Percentiles rank a stretch among this genome's conserved stretches.
Conservation (phyloP, 2,329 filamentous ascomycete species). For the Pseudogymnoascus sp. region DNA sequence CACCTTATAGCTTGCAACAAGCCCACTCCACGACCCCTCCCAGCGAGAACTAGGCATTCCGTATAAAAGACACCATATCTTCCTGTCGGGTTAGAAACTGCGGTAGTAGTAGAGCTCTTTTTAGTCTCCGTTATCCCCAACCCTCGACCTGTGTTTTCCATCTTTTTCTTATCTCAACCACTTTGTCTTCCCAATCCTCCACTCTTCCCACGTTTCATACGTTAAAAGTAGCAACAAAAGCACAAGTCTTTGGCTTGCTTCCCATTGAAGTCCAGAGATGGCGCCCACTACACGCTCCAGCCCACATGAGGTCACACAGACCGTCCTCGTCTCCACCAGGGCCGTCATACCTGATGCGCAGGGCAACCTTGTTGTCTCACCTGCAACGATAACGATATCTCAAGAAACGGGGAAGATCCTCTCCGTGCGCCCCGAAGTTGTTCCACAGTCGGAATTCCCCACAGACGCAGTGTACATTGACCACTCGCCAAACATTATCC, state of each 20-base stretch:
- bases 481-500: constrained; percentile 73
- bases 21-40: neutral
- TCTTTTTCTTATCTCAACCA: neutral
- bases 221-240: neutral
- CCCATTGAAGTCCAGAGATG: neutral
- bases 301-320: constrained; percentile 22
- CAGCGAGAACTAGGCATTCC: neutral
- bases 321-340: constrained; percentile 75
- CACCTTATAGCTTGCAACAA: constrained; percentile 5
- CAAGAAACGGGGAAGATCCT: constrained; percentile 75
- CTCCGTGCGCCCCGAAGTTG: constrained; percentile 61
- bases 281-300: neutral
- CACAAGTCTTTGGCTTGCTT: neutral
- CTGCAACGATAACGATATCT: constrained; percentile 77
- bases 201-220: neutral
- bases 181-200: neutral
- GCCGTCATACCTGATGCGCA: constrained; percentile 68
- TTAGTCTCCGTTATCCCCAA: neutral
- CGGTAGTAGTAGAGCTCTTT: neutral
- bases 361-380: constrained; percentile 54
- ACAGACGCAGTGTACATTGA: constrained; percentile 65
- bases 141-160: neutral
- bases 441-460: constrained; percentile 71
- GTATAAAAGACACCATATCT: constrained; percentile 4
- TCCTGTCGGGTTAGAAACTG: neutral